These are phyloP conservation scores for Hibiscus syriacus DNA, from an alignment of 345 rosid genomes.

Conservation along the genomic window DNA sequence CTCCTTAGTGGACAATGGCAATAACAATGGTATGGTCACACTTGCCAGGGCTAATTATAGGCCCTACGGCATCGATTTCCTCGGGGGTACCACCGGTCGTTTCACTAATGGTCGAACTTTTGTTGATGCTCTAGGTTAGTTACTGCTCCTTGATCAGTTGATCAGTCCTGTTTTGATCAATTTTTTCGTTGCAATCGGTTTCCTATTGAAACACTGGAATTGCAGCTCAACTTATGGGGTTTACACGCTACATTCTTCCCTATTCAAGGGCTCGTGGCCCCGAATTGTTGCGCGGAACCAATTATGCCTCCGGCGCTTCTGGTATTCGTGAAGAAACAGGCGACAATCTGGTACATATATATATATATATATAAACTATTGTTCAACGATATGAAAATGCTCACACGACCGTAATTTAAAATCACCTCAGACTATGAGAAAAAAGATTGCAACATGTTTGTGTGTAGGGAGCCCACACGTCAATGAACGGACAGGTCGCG, in stretches of 20 bases:
- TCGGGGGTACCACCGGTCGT: slow-evolving; percentile 64
- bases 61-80: slow-evolving; percentile 90
- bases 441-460: too few species aligned
- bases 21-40: slow-evolving; percentile 61
- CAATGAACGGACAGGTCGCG: neutral
- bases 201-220: neutral
- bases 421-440: too few species aligned
- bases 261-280: slow-evolving; percentile 55
- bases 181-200: neutral
- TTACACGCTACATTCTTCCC: slow-evolving; percentile 50
- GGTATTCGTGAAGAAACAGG: slow-evolving; percentile 94
- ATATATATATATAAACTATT: too few species aligned
- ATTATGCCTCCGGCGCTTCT: slow-evolving; percentile 87
- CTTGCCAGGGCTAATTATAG: slow-evolving; percentile 77
- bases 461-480: neutral
- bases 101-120: slow-evolving; percentile 83
- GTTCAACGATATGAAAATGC: neutral
- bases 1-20: slow-evolving; percentile 88
- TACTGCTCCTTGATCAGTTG: neutral
- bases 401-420: neutral
- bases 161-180: neutral
- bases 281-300: slow-evolving; percentile 47
- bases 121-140: slow-evolving; percentile 67
- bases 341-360: slow-evolving; percentile 48
- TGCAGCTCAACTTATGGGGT: slow-evolving; percentile 74